Base-by-base conservation (phyloP, 1,139 yeast genomes). In the Geotrichum histeridarum region DNA sequence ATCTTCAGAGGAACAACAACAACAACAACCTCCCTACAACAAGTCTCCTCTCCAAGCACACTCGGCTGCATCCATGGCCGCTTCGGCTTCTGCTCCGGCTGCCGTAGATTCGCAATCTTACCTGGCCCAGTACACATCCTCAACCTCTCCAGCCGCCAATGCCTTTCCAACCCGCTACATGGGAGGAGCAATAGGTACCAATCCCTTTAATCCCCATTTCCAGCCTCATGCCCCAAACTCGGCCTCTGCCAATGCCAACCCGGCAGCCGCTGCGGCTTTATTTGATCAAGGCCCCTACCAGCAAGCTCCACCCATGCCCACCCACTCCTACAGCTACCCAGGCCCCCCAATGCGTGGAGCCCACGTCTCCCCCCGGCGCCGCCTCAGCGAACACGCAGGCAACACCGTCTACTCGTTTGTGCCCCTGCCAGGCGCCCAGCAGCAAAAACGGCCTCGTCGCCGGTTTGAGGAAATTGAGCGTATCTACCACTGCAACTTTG, bases 391-490 rank as follows among this genome's bases (percentile, higher is more conserved):
- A 9, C 39, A 37, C 15, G n/a, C 39, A 8, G 17, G 31, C 22
- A 45, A 35, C 18, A 61, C 66, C 2, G 64, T 64, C 6, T 65
- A 63, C 48, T 60, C 66, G 31, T 66, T 66, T 57, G 68, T 67
- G 22, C 63, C 67, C 3, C 51, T 67, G 32, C 67, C 68, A 6
- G 67, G 67, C 2, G 54, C 66, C 12, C 60, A 62, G 48, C 71
- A 64, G 60, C 67, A 67, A 53, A 77, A 75, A 60, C 71, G 91
- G 43, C 83, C 84, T 54, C 75, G 94, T 61, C 75, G 91, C 57
- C 74, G 84, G 47, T 84, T 82, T 62, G 81, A 82, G 62, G 91
- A 86, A 66, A 84, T 86, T 63, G 81, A 82, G 53, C 74, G 94
- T 46, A 71, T 83, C 44, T 86, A 84, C 69, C 73, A 71, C 48